A percentile compares a stretch with the other conserved stretches of the same genome.
These are phyloP conservation scores for Pichia rugopelliculosa DNA, from an alignment of 805 yeast species.

Conservation along the genomic window DNA sequence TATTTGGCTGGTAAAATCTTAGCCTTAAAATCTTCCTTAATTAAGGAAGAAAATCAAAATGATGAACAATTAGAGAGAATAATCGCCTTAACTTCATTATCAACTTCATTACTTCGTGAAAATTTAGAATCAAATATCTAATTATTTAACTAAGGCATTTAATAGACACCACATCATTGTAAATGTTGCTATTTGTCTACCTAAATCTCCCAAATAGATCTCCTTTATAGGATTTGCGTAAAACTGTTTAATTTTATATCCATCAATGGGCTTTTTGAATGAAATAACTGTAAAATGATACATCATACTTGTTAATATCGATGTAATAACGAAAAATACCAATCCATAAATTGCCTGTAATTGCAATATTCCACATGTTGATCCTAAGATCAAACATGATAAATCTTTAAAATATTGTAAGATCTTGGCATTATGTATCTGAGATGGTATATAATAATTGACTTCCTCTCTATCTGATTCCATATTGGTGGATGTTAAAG, in stretches of 20 bases:
- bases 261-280: constrained; percentile 13
- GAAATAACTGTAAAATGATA: constrained; percentile 20
- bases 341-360: constrained; percentile 45
- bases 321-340: constrained; percentile 33
- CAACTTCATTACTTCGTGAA: constrained; percentile 4
- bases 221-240: constrained; percentile 34
- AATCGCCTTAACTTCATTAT: constrained; percentile 3
- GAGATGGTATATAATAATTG: constrained; percentile 10
- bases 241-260: constrained; percentile 19
- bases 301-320: constrained; percentile 27
- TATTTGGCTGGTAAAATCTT: constrained; percentile 7
- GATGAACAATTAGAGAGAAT: background rate
- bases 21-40: background rate
- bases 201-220: constrained; percentile 36
- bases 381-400: constrained; percentile 43
- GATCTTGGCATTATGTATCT: constrained; percentile 14
- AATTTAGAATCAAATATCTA: background rate
- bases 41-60: background rate
- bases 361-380: constrained; percentile 48
- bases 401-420: constrained; percentile 30
- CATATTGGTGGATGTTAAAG: background rate
- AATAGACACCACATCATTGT: constrained; percentile 54
- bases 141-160: constrained; percentile 34
- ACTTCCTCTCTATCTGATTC: background rate
- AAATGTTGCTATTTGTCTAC: constrained; percentile 44